Evolutionary conservation across 1,284 basidiomycete genomes (phyloP), one percentile per base, ranked within the genome.

Genomic region (Cutaneotrichosporon sp.): DNA sequence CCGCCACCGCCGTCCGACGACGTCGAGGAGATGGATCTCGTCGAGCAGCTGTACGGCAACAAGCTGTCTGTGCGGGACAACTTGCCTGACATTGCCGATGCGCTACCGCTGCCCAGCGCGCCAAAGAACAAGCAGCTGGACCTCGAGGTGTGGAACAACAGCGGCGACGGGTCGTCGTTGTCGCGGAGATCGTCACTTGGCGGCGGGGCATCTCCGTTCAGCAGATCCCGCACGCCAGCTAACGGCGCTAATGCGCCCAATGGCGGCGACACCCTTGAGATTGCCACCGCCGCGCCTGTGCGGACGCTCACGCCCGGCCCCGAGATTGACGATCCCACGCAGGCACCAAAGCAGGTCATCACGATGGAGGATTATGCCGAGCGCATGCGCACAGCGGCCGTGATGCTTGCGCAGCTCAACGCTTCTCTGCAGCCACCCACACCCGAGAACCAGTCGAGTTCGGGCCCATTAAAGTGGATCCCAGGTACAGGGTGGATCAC

Each of bases 331-430:
- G 49, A 51, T 26, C 39, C 34, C 20, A 18, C 34, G 9, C 23
- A 23, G 15, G 36, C 67, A 8, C 55, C 60, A 14, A 69, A 74
- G 40, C 68, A 66, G 2, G 64, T 72, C 8, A 76, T 79, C 54
- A 77, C 77, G 1, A 77, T 98, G 26, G 93, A 98, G 67, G 94
- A 98, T 64, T 98, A 98, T 70, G 94, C 94, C 0, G 90, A 97
- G 66, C 84, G 94, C 40, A 98, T 98, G 94, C 85, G 90, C 14
- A 97, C 92, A 10, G 94, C 94, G 1, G 94, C 96, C 4, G 86
- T 98, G 64, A 97, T 99, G 94, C 84, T 99, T 20, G 87, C 94
- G 1, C 94, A 99, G 76, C 81, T 99, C 40, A 97, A 93, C 64
- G 85, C 90, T 1, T 92, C 84, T 56, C 79, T 88, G 44, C 77